Conservation (phyloP, 2,329 filamentous ascomycete genomes). For the Colletotrichum cereale region DNA sequence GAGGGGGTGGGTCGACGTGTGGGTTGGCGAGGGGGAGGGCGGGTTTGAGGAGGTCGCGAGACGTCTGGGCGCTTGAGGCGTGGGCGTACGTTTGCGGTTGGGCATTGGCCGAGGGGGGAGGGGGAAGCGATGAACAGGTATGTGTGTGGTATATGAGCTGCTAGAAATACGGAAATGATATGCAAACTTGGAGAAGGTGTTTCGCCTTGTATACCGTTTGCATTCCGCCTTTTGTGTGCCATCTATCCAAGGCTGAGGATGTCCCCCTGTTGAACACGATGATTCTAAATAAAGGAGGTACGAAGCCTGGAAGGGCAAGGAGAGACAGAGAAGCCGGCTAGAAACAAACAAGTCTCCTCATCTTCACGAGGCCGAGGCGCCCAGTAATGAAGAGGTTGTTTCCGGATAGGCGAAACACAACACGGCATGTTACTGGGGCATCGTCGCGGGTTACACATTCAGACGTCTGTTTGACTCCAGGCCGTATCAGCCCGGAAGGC, state of each 20-base stretch:
- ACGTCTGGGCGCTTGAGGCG: slow-evolving; percentile 41
- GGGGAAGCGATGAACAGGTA: not conserved
- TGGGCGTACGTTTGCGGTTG: not conserved
- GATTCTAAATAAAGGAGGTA: not conserved
- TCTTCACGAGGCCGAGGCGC: not conserved
- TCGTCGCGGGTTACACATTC: too few relatives aligned
- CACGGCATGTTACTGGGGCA: not conserved
- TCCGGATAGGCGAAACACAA: not conserved
- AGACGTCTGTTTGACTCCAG: not conserved
- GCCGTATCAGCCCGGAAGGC: not conserved
- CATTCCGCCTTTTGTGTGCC: not conserved
- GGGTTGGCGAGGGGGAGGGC: slow-evolving; percentile 50
- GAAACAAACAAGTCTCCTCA: not conserved
- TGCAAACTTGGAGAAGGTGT: not conserved
- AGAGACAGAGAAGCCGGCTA: too few relatives aligned
- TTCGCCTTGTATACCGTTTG: not conserved
- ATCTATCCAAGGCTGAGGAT: not conserved
- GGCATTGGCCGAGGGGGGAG: not conserved
- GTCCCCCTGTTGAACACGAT: not conserved
- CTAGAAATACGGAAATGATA: not conserved
- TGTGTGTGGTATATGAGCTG: not conserved
- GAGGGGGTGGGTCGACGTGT: slow-evolving; percentile 58
- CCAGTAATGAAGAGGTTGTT: not conserved
- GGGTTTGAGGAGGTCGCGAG: slow-evolving; percentile 50
- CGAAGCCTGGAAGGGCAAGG: not conserved